These are phyloP conservation scores for Aspergillus carlsbadensis DNA, from an alignment of 495 filamentous ascomycete species.

Conservation along the genomic window DNA sequence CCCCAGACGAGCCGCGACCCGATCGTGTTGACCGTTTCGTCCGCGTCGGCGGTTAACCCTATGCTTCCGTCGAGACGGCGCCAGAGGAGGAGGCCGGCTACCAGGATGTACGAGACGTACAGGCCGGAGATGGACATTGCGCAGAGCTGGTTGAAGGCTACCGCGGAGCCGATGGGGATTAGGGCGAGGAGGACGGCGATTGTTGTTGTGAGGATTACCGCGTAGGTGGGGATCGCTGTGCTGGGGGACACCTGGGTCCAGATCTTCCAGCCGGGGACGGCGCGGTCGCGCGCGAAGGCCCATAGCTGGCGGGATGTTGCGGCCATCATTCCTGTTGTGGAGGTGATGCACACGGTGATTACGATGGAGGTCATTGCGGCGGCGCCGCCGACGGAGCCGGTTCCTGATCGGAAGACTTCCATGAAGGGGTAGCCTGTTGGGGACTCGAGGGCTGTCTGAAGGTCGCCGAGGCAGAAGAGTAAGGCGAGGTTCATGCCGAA, in stretches of 20 bases:
- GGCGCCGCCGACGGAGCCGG: slow-evolving; percentile 39
- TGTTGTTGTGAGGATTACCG: slow-evolving; percentile 36
- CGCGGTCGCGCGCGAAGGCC: slow-evolving; percentile 55
- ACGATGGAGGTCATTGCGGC: slow-evolving; percentile 46
- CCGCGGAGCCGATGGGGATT: slow-evolving; percentile 46
- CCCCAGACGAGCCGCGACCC: slow-evolving; percentile 41
- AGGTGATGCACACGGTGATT: slow-evolving; percentile 39
- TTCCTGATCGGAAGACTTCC: slow-evolving; percentile 47
- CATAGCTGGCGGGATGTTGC: slow-evolving; percentile 53
- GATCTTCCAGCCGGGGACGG: slow-evolving; percentile 44
- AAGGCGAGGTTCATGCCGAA: slow-evolving; percentile 51
- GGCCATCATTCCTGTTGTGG: slow-evolving; percentile 45
- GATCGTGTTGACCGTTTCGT: slow-evolving; percentile 26
- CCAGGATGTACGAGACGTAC: slow-evolving; percentile 45
- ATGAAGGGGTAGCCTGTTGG: slow-evolving; percentile 50
- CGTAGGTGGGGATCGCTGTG: slow-evolving; percentile 37
- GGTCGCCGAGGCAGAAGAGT: slow-evolving; percentile 48
- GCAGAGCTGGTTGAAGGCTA: slow-evolving; percentile 47
- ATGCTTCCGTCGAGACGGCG: slow-evolving; percentile 42
- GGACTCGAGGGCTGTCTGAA: slow-evolving; percentile 32
- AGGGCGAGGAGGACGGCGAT: slow-evolving; percentile 41
- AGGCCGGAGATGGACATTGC: slow-evolving; percentile 43
- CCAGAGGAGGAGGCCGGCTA: slow-evolving; percentile 45
- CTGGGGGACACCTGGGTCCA: slow-evolving; percentile 35
- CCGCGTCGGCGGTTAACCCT: slow-evolving; percentile 7